Conservation (phyloP, 768 basidiomycete species). For the Rhizopogon vesiculosus region DNA sequence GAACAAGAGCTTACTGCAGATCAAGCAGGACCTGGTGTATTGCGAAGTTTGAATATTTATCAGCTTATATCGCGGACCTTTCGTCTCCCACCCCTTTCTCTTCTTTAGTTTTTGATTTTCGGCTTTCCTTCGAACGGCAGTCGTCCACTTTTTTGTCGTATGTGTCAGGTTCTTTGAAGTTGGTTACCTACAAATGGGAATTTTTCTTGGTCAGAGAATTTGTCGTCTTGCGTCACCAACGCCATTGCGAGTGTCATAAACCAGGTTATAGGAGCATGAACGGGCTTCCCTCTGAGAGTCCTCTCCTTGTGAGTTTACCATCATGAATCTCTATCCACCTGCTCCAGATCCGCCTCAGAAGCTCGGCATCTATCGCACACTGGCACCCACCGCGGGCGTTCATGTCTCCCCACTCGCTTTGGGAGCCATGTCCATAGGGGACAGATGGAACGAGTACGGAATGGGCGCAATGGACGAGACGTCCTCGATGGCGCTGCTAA, state of each 20-base stretch:
- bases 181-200: neutral
- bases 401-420: constrained; percentile 46
- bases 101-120: neutral
- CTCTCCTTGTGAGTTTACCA: neutral
- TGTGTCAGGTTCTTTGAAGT: no score
- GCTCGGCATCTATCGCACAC: constrained; percentile 34
- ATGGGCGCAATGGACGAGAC: constrained; percentile 43
- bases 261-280: neutral
- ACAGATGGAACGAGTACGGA: constrained; percentile 32
- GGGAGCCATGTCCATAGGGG: constrained; percentile 45
- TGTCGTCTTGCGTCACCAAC: neutral
- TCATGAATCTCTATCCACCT: constrained; percentile 1
- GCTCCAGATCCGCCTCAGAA: constrained; percentile 25
- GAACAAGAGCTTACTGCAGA: neutral
- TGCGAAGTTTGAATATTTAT: neutral
- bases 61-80: neutral
- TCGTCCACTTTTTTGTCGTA: no score
- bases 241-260: neutral
- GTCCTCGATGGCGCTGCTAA: constrained; percentile 38
- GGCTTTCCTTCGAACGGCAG: neutral
- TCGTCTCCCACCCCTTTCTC: neutral
- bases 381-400: constrained; percentile 37
- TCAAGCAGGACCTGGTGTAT: neutral
- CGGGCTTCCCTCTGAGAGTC: neutral
- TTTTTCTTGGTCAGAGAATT: neutral